phyloP scores from a whole-genome alignment of 163 green algal species.

The Chlorella variabilis region DNA sequence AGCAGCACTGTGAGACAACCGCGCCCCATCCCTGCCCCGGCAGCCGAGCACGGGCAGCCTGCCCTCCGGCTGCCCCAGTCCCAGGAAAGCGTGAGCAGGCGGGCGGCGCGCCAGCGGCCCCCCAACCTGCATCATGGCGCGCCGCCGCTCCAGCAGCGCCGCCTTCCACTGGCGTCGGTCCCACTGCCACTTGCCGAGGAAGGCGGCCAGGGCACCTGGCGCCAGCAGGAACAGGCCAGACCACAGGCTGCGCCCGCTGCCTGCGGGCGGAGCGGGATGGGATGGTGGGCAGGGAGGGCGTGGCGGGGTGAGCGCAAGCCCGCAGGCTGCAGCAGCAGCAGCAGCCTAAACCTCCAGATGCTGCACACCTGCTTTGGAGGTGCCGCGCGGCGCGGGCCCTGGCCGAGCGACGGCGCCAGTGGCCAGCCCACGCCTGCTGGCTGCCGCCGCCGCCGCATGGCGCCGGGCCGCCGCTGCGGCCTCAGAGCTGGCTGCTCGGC shows the following conservation, averaged over 20 bases:
- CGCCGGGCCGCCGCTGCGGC: background rate
- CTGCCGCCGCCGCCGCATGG: background rate
- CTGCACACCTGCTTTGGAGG: background rate
- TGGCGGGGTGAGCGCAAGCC: too few species aligned
- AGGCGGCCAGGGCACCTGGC: slow-evolving; percentile 46
- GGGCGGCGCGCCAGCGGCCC: too few species aligned
- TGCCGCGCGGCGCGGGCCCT: background rate
- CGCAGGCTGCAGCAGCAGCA: too few species aligned
- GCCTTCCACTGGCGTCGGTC: slow-evolving; percentile 58
- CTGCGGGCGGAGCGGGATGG: background rate
- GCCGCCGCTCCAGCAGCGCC: slow-evolving; percentile 55
- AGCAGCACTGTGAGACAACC: too few species aligned
- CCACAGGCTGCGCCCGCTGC: slow-evolving; percentile 39
- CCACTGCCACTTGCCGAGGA: slow-evolving; percentile 72
- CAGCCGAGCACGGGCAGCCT: too few species aligned
- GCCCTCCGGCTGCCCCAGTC: too few species aligned
- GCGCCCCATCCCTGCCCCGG: too few species aligned
- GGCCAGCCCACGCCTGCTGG: background rate
- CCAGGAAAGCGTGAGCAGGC: too few species aligned
- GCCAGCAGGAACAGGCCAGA: slow-evolving; percentile 49
- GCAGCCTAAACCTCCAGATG: too few species aligned
- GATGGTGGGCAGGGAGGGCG: too few species aligned
- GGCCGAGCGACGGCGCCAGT: background rate
- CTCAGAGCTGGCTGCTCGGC: background rate
- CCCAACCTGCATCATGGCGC: slow-evolving; percentile 48